These are phyloP conservation scores for Coniochaeta prunicola DNA, from an alignment of 2,329 filamentous ascomycete genomes.

Conservation along the genomic window DNA sequence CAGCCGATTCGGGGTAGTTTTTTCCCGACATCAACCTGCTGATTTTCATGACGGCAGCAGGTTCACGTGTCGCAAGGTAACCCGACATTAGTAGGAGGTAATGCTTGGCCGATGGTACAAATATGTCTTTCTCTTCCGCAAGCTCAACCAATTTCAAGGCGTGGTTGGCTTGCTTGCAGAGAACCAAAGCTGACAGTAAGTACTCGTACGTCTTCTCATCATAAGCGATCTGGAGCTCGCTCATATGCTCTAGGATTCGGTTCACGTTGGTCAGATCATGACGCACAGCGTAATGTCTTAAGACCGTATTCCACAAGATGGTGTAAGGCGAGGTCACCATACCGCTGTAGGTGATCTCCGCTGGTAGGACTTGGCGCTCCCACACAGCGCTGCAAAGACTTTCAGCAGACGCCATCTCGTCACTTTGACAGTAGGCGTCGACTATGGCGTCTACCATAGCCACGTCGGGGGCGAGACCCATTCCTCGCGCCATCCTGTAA, in stretches of 20 bases:
- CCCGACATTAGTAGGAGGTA: constrained; percentile 46
- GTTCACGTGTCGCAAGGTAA: constrained; percentile 38
- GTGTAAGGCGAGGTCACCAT: constrained; percentile 43
- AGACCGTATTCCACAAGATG: constrained; percentile 70
- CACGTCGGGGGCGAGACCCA: constrained; percentile 40
- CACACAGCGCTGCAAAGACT: constrained; percentile 51
- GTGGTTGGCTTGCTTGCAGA: constrained; percentile 40
- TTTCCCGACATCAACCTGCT: constrained; percentile 33
- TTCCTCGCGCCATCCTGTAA: constrained; percentile 53
- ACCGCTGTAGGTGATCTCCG: background rate
- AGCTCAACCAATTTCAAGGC: constrained; percentile 40
- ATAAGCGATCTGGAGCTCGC: constrained; percentile 35
- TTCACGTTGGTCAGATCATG: constrained; percentile 45
- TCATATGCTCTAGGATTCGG: constrained; percentile 41
- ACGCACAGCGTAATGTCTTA: constrained; percentile 60
- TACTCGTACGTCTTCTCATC: constrained; percentile 41
- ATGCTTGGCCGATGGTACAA: constrained; percentile 39
- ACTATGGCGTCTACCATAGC: constrained; percentile 60
- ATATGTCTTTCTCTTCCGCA: constrained; percentile 34
- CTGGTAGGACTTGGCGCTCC: constrained; percentile 23
- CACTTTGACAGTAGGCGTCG: constrained; percentile 57
- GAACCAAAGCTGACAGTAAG: constrained; percentile 40
- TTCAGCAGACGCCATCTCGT: constrained; percentile 47
- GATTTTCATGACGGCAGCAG: constrained; percentile 31
- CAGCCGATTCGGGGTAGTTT: constrained; percentile 33